Percentiles rank a stretch among this genome's conserved stretches.
Conservation (phyloP, 306 rosid genomes). For the Mimosa pudica region DNA sequence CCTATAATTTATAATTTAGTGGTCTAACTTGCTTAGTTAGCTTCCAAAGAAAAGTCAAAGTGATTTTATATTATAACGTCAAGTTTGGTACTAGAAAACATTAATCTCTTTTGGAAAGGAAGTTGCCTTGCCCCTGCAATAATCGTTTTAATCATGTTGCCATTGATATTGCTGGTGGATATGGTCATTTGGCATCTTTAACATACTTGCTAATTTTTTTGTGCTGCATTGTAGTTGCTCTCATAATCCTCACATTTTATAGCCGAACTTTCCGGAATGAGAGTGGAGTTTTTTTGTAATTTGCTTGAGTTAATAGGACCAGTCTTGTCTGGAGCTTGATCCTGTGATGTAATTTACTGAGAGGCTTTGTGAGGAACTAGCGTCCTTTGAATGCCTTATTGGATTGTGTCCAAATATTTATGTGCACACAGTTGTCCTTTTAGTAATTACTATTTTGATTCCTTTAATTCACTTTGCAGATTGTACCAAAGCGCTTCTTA, state of each 20-base stretch:
- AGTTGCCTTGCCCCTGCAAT: conserved; percentile 13
- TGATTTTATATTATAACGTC: neutral
- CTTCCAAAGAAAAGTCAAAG: no score
- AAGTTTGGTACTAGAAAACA: conserved; percentile 13
- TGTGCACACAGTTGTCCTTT: conserved; percentile 20
- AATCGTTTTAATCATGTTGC: neutral
- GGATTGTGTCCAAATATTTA: conserved; percentile 4
- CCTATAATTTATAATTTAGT: no score
- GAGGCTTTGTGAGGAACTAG: conserved; percentile 28
- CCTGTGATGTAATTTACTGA: conserved; percentile 2
- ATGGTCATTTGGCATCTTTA: neutral
- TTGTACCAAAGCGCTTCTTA: conserved; percentile 40
- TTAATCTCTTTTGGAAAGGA: neutral
- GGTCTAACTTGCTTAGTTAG: no score
- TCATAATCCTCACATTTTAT: neutral
- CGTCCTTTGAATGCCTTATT: conserved; percentile 18
- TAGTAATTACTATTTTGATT: neutral
- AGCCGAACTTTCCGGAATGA: neutral
- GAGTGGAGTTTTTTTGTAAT: neutral
- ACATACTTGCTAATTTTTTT: neutral
- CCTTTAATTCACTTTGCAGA: conserved; percentile 40
- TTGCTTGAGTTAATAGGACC: neutral
- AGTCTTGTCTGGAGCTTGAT: conserved; percentile 21
- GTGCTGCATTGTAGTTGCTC: neutral
- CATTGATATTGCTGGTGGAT: neutral